Base-by-base conservation (phyloP, 768 basidiomycete species). In the Naganishia friedmannii region DNA sequence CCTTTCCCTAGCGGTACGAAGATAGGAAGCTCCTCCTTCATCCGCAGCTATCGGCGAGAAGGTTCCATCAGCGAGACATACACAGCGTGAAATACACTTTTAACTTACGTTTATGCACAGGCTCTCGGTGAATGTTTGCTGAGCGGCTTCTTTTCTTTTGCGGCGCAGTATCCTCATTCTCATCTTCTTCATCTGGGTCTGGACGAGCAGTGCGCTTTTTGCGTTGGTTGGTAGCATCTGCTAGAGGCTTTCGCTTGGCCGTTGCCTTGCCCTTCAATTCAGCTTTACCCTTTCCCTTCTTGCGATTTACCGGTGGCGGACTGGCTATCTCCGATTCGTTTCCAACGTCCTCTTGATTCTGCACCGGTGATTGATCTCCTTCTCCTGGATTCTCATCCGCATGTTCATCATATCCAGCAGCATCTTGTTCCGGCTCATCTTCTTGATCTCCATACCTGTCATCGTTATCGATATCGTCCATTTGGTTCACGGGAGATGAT, bases 1-100 rank as follows among this genome's bases (percentile, higher is more conserved):
- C 37, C 87, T 87, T 66, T 85, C 83, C 28, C 94, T 88, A 57
- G 83, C 82, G 34, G 91, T 89, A 60, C 89, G 87, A 21, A 93
- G 88, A 56, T 75, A 70, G 10, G 76, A 76, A 23, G 71, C 66
- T 3, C 55, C 74, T 19, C 66, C 68, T 37, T 74, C 73, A 45
- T 75, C 72, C 4, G 71, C 73, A 39, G 70, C 73, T 70, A 48
- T 42, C 31, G 21, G 8, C 45, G 4, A 23, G 2, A 19, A 34
- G 0, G 26, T 15, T 34, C 63, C 21, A 37, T 26, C 37, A 65
- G 53, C 9, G 23, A 26, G 13, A 67, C 63, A 13, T 74, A 69
- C 28, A 69, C 65, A 21, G 73, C 72, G 28, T 72, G 48, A n/a
- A 12, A n/a, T 19, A 6, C 45, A 3, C 2, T 15, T 12, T 31